Evolutionary conservation across 2,329 filamentous ascomycete genomes (phyloP).

Genomic region (Diaporthe nobilis): DNA sequence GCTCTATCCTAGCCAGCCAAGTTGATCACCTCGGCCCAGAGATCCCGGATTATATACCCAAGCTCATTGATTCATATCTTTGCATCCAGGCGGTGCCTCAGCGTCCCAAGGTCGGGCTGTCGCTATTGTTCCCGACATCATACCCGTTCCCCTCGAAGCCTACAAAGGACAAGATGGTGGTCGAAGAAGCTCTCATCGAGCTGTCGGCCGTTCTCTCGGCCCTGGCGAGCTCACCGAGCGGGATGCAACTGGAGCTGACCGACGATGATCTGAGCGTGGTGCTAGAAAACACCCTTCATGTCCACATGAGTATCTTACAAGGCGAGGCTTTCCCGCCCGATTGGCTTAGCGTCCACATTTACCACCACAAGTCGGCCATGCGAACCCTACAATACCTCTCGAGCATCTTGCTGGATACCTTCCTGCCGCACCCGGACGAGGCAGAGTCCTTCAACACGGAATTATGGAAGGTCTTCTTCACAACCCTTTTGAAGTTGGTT

Average conservation of each 20-base stretch:
- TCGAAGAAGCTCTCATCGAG: slow-evolving; percentile 91
- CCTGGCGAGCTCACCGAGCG: slow-evolving; percentile 79
- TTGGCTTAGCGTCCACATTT: slow-evolving; percentile 95
- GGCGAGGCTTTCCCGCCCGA: slow-evolving; percentile 90
- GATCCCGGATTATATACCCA: slow-evolving; percentile 90
- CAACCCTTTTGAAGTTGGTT: slow-evolving; percentile 88
- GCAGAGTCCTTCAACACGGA: slow-evolving; percentile 93
- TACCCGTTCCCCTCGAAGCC: slow-evolving; percentile 89
- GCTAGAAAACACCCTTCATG: slow-evolving; percentile 83
- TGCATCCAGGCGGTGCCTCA: slow-evolving; percentile 74
- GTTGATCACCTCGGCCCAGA: slow-evolving; percentile 83
- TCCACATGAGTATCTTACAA: slow-evolving; percentile 89
- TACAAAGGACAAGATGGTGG: slow-evolving; percentile 71
- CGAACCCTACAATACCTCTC: slow-evolving; percentile 86
- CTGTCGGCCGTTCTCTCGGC: slow-evolving; percentile 89
- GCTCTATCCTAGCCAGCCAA: slow-evolving; percentile 91
- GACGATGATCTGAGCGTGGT: slow-evolving; percentile 82
- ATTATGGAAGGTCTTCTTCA: slow-evolving; percentile 94
- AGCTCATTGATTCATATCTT: slow-evolving; percentile 90
- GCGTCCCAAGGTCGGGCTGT: slow-evolving; percentile 76
- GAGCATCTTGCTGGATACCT: slow-evolving; percentile 83
- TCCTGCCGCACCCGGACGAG: slow-evolving; percentile 90
- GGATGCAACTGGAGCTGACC: slow-evolving; percentile 81
- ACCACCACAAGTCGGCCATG: slow-evolving; percentile 92
- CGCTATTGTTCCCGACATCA: slow-evolving; percentile 87